These are phyloP conservation scores for Apostasia ramifera DNA, from an alignment of 106 monocot genomes.

Conservation along the genomic window DNA sequence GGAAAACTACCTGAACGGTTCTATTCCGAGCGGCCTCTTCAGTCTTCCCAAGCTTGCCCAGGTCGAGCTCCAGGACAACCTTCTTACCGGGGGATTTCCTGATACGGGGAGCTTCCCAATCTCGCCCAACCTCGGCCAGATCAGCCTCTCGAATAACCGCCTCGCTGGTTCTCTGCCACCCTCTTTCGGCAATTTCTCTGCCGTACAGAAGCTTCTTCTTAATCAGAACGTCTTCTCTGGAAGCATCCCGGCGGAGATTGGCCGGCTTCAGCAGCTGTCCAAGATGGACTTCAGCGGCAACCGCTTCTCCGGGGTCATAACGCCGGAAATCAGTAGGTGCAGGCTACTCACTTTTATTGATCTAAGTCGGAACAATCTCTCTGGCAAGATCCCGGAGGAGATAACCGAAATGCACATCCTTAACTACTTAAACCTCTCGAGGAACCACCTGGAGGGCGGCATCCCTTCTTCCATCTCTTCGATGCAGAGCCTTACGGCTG, in stretches of 20 bases:
- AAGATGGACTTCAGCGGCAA: constrained; percentile 64
- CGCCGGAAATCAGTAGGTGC: constrained; percentile 54
- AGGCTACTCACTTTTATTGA: constrained; percentile 61
- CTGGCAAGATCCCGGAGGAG: constrained; percentile 41
- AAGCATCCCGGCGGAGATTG: constrained; percentile 50
- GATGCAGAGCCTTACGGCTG: constrained; percentile 84
- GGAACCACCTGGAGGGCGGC: constrained; percentile 45
- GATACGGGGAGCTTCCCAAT: constrained; percentile 13
- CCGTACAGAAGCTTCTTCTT: constrained; percentile 60
- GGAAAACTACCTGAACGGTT: constrained; percentile 75
- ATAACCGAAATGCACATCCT: constrained; percentile 41
- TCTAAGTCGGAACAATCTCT: constrained; percentile 47
- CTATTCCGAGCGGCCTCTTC: constrained; percentile 48
- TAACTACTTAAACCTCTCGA: constrained; percentile 53
- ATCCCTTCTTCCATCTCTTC: constrained; percentile 65
- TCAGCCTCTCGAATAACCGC: constrained; percentile 69
- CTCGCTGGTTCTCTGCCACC: constrained; percentile 55
- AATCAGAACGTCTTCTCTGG: constrained; percentile 61
- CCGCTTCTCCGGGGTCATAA: constrained; percentile 31
- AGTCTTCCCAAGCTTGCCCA: constrained; percentile 54
- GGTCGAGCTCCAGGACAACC: constrained; percentile 75
- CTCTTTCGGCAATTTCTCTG: constrained; percentile 52
- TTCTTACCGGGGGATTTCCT: constrained; percentile 59
- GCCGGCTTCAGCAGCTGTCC: constrained; percentile 62
- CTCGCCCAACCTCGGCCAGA: constrained; percentile 56